Evolutionary conservation across 306 rosid species (phyloP).

Genomic region (Quercus cerris): DNA sequence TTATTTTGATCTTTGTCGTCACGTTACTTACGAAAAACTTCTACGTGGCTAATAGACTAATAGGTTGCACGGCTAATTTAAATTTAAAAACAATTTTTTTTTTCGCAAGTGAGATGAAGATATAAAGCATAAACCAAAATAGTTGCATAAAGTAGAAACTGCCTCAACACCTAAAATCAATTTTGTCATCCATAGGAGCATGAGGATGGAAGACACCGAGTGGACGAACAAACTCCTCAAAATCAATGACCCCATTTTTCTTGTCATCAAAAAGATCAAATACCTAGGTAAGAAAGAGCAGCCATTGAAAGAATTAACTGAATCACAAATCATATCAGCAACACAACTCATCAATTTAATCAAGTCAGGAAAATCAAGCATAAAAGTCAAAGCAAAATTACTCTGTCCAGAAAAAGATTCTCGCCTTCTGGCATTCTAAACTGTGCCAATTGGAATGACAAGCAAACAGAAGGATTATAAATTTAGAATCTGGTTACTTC

Average conservation of each 20-base stretch:
- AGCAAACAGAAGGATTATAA: conserved; percentile 5
- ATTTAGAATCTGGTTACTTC: conserved; percentile 4
- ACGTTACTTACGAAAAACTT: accelerated
- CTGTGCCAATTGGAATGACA: conserved; percentile 47
- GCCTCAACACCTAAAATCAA: conserved; percentile 46
- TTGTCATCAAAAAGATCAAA: conserved; percentile 69
- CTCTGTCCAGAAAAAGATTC: conserved; percentile 69
- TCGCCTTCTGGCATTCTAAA: conserved; percentile 37
- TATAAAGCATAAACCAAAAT: background rate
- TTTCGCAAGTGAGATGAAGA: too few relatives aligned
- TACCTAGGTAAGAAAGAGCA: conserved; percentile 30
- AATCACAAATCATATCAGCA: background rate
- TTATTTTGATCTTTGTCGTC: too few relatives aligned
- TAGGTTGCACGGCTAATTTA: too few relatives aligned
- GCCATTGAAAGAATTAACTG: background rate
- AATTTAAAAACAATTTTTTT: too few relatives aligned
- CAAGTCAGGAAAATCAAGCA: background rate
- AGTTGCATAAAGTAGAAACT: conserved; percentile 7
- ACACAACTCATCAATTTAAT: background rate
- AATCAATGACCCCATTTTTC: conserved; percentile 60
- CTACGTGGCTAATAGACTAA: too few relatives aligned
- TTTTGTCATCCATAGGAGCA: conserved; percentile 52
- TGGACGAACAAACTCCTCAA: conserved; percentile 67
- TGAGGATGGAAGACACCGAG: conserved; percentile 65
- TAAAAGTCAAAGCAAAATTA: conserved; percentile 15